These are phyloP conservation scores for Leucosporidium yakuticum DNA, from an alignment of 768 basidiomycete species.

Conservation along the genomic window DNA sequence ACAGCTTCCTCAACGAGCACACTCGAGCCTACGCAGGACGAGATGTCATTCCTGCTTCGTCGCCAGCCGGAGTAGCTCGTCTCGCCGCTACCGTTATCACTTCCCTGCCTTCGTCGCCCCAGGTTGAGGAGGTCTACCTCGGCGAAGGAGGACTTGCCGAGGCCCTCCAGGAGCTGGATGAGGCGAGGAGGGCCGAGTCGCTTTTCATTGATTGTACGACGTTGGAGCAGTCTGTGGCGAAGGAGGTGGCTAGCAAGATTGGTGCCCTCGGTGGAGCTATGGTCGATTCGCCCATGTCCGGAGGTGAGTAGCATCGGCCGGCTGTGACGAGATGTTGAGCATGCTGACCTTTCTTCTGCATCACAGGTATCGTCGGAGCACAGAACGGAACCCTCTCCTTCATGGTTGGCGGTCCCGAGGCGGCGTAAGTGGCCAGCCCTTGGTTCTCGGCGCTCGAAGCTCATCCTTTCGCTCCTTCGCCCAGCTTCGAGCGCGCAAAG, in stretches of 20 bases:
- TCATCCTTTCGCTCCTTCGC: neutral
- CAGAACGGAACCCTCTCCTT: conserved; percentile 82
- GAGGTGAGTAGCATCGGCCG: conserved; percentile 55
- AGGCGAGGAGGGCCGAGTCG: conserved; percentile 43
- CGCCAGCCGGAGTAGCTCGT: conserved; percentile 55
- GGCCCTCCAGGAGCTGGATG: conserved; percentile 51
- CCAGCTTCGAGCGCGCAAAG: conserved; percentile 45
- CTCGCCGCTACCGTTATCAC: conserved; percentile 59
- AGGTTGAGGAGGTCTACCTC: conserved; percentile 71
- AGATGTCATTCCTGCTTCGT: conserved; percentile 54
- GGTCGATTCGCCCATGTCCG: conserved; percentile 91
- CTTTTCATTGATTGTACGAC: conserved; percentile 88
- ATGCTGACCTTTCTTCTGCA: neutral
- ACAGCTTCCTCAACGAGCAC: conserved; percentile 56
- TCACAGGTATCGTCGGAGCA: conserved; percentile 72
- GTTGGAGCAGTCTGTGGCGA: conserved; percentile 69
- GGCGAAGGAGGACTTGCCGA: conserved; percentile 60
- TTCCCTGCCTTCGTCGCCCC: conserved; percentile 87
- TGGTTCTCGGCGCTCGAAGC: neutral
- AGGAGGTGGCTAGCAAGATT: conserved; percentile 53
- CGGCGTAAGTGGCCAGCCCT: conserved; percentile 45
- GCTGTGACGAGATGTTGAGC: conserved; percentile 9
- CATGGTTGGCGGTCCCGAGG: conserved; percentile 72
- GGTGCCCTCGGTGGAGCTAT: conserved; percentile 57
- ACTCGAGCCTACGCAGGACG: conserved; percentile 56